These are phyloP conservation scores for Cryptococcus floricola DNA, from an alignment of 1,284 basidiomycete genomes.

Conservation along the genomic window DNA sequence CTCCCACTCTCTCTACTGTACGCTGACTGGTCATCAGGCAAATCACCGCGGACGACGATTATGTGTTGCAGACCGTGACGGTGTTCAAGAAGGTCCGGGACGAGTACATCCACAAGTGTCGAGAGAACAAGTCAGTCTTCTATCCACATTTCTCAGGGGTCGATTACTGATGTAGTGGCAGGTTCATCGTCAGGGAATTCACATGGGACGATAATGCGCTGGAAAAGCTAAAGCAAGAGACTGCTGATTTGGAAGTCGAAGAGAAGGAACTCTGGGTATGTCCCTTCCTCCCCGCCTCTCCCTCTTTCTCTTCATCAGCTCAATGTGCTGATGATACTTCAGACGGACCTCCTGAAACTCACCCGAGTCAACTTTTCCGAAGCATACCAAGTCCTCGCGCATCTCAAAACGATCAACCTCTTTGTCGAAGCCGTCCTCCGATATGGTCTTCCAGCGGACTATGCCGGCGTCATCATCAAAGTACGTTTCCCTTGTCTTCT, in stretches of 20 bases:
- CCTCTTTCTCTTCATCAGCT: neutral
- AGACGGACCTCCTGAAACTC: conserved; percentile 92
- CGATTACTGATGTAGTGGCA: conserved; percentile 26
- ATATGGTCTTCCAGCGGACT: conserved; percentile 92
- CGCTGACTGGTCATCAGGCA: conserved; percentile 39
- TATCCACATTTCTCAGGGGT: neutral
- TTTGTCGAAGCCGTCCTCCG: conserved; percentile 94
- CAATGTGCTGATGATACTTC: neutral
- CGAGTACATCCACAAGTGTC: conserved; percentile 87
- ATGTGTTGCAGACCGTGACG: conserved; percentile 78
- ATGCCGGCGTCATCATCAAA: conserved; percentile 75
- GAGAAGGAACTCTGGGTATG: conserved; percentile 97
- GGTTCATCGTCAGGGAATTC: conserved; percentile 92
- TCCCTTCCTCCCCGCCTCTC: conserved; percentile 2
- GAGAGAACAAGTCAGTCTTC: conserved; percentile 78
- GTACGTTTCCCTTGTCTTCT: conserved; percentile 46
- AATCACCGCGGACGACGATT: conserved; percentile 84
- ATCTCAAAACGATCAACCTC: conserved; percentile 84
- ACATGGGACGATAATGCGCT: conserved; percentile 81
- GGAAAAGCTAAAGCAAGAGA: conserved; percentile 76
- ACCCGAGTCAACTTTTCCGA: conserved; percentile 96
- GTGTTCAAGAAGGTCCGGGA: conserved; percentile 89
- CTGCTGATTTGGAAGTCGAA: conserved; percentile 72
- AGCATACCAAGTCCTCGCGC: conserved; percentile 88
- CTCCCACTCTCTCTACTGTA: neutral